Base-by-base conservation (phyloP, 495 filamentous ascomycete genomes). In the Penicillium soppii region DNA sequence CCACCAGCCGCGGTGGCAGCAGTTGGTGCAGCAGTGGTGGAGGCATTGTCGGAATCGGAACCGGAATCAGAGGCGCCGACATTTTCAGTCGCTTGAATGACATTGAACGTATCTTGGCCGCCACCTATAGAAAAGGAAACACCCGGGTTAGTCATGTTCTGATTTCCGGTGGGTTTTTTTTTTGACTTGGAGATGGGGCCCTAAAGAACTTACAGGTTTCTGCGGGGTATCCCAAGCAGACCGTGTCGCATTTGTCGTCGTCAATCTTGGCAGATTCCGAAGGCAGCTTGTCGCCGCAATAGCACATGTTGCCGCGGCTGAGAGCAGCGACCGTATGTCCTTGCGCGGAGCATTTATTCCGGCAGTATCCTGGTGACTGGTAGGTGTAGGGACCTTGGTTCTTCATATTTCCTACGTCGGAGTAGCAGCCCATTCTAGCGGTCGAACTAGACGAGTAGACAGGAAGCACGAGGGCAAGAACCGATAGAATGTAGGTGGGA, bases 141-240 rank as follows among this genome's bases (percentile, higher is more conserved):
- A 43, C 20, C 22, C 9, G 6, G 8, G 29, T 17, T 16, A 42
- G 19, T 16, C 5, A 10, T 26, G 21, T 5, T 26, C 40, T 59
- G 15, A 46, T 54, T 32, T 25, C 19, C 37, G n/a, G 5, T 23
- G 30, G 15, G 23, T 12, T 44, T 29, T 16, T 32, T 1, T 36
- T 4, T 2, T 20, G 5, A 25, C 22, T 30, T n/a, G n/a, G n/a
- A n/a, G n/a, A n/a, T n/a, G n/a, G n/a, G n/a, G n/a, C n/a, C n/a
- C n/a, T n/a, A n/a, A n/a, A 10, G 13, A 47, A 63, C 69, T 54
- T 66, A 75, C 74, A 76, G 0, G 40, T 57, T 22, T 67, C 59
- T 13, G 17, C 26, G 4, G 61, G 50, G 8, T 43, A 77, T 7
- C 73, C 74, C 4, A 58, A n/a, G 42, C 74, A 77, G 3, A 15